A percentile compares a stretch with the other conserved stretches of the same genome.
Conservation (phyloP, 2,329 filamentous ascomycete genomes). For the Curvularia lunata region DNA sequence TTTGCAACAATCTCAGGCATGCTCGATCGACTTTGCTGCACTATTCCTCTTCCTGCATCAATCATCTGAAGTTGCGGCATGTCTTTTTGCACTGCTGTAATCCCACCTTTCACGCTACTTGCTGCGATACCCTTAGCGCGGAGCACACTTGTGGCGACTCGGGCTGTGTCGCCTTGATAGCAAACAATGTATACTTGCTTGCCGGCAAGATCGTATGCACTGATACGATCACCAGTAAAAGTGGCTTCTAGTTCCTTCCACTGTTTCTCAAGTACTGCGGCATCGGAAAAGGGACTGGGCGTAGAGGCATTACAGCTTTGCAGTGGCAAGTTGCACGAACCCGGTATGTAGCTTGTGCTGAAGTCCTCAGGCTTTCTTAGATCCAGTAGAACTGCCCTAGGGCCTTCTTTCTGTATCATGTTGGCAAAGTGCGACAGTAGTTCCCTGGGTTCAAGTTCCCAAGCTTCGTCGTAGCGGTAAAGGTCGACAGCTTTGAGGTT, state of each 20-base stretch:
- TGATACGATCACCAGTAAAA: constrained; percentile 25
- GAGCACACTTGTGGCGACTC: constrained; percentile 30
- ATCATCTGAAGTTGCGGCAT: constrained; percentile 21
- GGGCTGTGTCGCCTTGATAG: constrained; percentile 28
- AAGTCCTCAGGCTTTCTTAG: constrained; percentile 29
- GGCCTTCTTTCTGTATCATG: background rate
- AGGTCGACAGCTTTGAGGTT: constrained; percentile 27
- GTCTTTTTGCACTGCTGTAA: constrained; percentile 16
- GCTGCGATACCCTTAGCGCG: constrained; percentile 24
- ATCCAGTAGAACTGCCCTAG: constrained; percentile 19
- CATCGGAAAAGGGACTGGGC: constrained; percentile 25
- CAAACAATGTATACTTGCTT: constrained; percentile 29
- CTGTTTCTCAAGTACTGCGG: constrained; percentile 23
- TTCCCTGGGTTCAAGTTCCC: constrained; percentile 24
- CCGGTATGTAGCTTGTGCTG: constrained; percentile 22
- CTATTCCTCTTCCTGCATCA: constrained; percentile 6
- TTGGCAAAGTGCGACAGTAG: constrained; percentile 20
- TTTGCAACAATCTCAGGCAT: background rate
- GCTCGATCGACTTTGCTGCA: constrained; percentile 16
- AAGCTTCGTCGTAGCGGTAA: constrained; percentile 32
- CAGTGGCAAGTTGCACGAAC: constrained; percentile 29
- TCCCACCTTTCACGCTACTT: constrained; percentile 27
- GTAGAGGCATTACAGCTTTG: constrained; percentile 21
- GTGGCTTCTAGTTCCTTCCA: constrained; percentile 29
- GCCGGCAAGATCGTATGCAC: constrained; percentile 25